Base-by-base conservation (phyloP, 176 grass and related monocot species). In the Triticum timopheevii region DNA sequence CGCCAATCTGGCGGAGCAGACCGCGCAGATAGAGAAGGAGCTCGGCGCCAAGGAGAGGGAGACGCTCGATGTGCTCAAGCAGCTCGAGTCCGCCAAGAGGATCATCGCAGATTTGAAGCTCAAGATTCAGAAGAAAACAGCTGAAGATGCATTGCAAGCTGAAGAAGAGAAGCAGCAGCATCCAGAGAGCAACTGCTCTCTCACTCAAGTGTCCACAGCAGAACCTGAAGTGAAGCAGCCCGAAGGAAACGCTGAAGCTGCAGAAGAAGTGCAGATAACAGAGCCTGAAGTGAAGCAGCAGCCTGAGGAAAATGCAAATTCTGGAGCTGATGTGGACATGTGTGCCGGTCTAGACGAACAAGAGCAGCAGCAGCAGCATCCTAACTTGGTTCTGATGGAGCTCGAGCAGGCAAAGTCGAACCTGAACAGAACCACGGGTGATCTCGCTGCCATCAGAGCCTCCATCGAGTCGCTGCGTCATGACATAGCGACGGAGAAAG, bases 41-140 rank as follows among this genome's bases (percentile, higher is more conserved):
- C 93, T 98, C 56, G 68, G 86, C 22, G 23, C 92, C 73, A 98
- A 98, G 61, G 96, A 98, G 63, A 87, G 81, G 69, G 84, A 95
- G 70, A 92, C 92, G 34, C 86, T 95, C 13, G 44, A 88, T 17
- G 88, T 98, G 35, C 78, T 98, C 11, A 91, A 85, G 61, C 84
- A 95, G 58, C 39, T 95, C 5, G 92, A 95, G 30, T 80, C 84
- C 23, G 77, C 93, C 59, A 98, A 98, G 76, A 87, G 89, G 77
- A 50, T 93, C 47, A 86, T 95, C 65, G 80, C 90, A 3, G 85
- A 81, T 20, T 83, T 98, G 15, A 98, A 94, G 65, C 86, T 90
- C 19, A 94, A 83, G 84, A 84, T 98, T 22, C 87, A 87, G 20
- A 89, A 70, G 13, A 86, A 98, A 70, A 66, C 13, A 2, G 40